Conservation (phyloP, 805 yeast genomes). For the Saccharomyces jurei region DNA sequence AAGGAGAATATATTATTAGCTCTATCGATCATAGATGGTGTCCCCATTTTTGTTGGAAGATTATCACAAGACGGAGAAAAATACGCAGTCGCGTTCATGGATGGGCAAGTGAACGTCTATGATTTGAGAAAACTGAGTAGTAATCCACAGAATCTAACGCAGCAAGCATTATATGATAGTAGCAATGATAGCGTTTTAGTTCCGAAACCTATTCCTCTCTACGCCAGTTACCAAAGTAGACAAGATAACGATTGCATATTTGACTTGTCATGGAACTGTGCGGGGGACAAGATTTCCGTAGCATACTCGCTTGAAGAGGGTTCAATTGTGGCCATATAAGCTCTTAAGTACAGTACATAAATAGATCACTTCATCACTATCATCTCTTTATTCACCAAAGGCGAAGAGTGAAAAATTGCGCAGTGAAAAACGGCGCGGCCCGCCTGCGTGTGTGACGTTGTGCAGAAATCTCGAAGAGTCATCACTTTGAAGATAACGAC, state of each 20-base stretch:
- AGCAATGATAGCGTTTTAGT: neutral
- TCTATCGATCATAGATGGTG: constrained; percentile 36
- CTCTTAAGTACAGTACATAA: neutral
- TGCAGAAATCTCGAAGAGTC: neutral
- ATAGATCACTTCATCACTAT: neutral
- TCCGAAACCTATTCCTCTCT: constrained; percentile 22
- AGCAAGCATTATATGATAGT: neutral
- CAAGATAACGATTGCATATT: constrained; percentile 24
- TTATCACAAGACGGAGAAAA: constrained; percentile 42
- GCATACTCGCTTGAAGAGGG: constrained; percentile 30
- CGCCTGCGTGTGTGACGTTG: neutral
- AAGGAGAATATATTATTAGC: constrained; percentile 16
- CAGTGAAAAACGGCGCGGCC: neutral
- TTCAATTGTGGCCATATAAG: constrained; percentile 14
- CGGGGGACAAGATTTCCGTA: constrained; percentile 23
- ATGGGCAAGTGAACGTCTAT: constrained; percentile 52
- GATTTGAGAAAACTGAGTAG: constrained; percentile 26
- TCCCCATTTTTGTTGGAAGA: constrained; percentile 47
- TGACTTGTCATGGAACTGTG: constrained; percentile 31
- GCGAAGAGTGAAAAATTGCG: neutral
- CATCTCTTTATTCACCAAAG: neutral
- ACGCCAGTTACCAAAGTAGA: constrained; percentile 19
- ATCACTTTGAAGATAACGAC: neutral
- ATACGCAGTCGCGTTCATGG: constrained; percentile 59
- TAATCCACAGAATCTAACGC: constrained; percentile 1